phyloP scores from a whole-genome alignment of 148 eudicot species.

The Camellia japonica region DNA sequence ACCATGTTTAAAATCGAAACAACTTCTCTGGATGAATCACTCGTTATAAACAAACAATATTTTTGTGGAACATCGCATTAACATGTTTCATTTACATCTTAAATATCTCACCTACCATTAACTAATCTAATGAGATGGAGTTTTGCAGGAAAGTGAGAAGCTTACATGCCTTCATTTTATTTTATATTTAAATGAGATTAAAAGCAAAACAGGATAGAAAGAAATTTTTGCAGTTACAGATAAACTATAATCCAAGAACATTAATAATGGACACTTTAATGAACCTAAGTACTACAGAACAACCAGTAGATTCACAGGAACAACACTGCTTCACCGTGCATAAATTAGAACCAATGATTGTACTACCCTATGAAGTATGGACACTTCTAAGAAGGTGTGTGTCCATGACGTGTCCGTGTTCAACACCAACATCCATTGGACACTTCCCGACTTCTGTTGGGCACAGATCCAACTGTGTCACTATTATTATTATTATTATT shows the following conservation, averaged over 20 bases:
- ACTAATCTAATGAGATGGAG: not conserved
- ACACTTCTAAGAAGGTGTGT: too few species aligned
- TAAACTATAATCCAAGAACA: not conserved
- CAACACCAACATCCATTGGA: too few species aligned
- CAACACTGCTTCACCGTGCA: not conserved
- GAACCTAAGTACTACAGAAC: not conserved
- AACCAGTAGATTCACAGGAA: not conserved
- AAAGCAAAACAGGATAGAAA: not conserved
- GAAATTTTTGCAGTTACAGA: not conserved
- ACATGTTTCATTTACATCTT: not conserved
- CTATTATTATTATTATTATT: too few species aligned
- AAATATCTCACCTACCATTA: not conserved
- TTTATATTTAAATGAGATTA: not conserved
- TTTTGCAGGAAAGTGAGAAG: conserved; percentile 1
- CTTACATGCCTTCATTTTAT: not conserved
- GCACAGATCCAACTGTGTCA: too few species aligned
- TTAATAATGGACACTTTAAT: not conserved
- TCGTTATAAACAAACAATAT: too few species aligned
- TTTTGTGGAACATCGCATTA: too few species aligned
- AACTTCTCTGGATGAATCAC: too few species aligned
- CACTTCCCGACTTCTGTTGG: too few species aligned
- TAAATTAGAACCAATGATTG: not conserved
- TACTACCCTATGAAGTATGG: not conserved
- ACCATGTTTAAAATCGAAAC: too few species aligned
- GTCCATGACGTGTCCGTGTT: too few species aligned